Conservation (phyloP, 1,284 basidiomycete species). For the Ustilago hordei region DNA sequence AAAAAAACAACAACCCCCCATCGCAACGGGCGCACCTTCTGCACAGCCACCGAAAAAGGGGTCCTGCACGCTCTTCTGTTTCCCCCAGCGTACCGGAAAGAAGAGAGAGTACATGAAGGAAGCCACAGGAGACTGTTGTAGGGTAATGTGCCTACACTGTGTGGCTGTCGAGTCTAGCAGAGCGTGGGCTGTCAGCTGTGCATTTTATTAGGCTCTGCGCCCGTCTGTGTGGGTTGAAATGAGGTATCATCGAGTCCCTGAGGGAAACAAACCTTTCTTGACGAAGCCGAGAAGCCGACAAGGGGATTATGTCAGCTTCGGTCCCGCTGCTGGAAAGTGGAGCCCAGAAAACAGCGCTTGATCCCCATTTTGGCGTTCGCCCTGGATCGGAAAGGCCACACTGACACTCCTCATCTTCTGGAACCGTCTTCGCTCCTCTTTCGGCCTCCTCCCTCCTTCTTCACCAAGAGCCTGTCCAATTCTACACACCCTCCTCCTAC, state of each 20-base stretch:
- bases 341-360: slow-evolving; percentile 6
- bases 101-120: neutral
- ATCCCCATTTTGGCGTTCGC: neutral
- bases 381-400: slow-evolving; percentile 1
- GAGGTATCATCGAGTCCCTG: neutral
- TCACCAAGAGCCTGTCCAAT: neutral
- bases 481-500: neutral
- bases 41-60: slow-evolving; percentile 5
- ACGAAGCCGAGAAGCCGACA: too few species aligned
- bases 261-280: too few species aligned
- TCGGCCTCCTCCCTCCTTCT: neutral
- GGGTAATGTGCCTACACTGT: too few species aligned
- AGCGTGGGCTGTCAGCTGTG: neutral
- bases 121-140: neutral
- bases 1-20: neutral
- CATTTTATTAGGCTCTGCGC: neutral
- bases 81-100: neutral
- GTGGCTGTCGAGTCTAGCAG: neutral
- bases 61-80: neutral
- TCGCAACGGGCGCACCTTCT: neutral
- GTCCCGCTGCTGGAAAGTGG: neutral
- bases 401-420: neutral
- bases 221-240: slow-evolving; percentile 1
- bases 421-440: neutral
- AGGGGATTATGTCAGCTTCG: too few species aligned